These are phyloP conservation scores for Hypholoma sublateritium DNA, from an alignment of 768 basidiomycete genomes.

Conservation along the genomic window DNA sequence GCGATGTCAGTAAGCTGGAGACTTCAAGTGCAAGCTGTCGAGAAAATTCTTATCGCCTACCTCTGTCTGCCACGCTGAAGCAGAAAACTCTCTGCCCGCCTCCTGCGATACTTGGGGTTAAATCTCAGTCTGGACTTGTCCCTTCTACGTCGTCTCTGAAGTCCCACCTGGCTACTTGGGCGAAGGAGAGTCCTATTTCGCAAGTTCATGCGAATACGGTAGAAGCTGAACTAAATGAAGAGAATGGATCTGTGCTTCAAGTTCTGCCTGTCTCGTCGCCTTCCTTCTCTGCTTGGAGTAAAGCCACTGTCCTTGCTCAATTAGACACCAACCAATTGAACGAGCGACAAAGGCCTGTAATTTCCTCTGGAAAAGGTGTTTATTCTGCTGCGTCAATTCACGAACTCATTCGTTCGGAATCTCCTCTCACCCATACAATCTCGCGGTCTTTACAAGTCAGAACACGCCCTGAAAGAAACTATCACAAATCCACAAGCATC, in stretches of 20 bases:
- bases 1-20: conserved; percentile 28
- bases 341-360: neutral
- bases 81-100: conserved; percentile 9
- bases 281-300: neutral
- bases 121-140: conserved; percentile 7
- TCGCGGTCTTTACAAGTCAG: conserved; percentile 14
- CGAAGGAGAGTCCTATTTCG: neutral
- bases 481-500: conserved; percentile 8
- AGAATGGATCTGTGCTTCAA: neutral
- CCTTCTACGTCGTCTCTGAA: conserved; percentile 6
- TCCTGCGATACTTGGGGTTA: conserved; percentile 10
- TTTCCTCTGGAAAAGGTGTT: neutral
- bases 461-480: conserved; percentile 1
- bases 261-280: neutral
- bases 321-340: neutral
- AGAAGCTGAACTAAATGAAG: neutral
- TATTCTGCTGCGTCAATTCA: neutral
- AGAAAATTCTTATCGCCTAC: conserved; percentile 5
- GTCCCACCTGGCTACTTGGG: neutral
- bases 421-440: conserved; percentile 1
- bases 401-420: conserved; percentile 2
- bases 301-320: neutral
- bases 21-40: neutral
- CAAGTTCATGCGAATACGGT: neutral
- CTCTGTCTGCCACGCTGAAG: conserved; percentile 8